Conservation (phyloP, 1,284 basidiomycete species). For the Ustilago shanxiensis region DNA sequence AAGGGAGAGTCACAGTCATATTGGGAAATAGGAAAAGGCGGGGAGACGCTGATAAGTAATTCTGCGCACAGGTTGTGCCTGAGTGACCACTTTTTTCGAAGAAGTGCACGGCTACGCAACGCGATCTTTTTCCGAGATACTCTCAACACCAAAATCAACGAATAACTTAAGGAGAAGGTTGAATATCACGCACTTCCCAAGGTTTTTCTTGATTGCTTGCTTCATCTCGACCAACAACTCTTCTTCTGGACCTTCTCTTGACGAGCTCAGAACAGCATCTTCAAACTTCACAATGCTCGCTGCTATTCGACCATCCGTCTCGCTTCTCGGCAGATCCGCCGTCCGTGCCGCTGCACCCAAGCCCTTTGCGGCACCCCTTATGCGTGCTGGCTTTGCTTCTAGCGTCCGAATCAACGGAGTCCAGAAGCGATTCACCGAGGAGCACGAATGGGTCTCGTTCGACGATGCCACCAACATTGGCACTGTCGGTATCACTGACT, state of each 20-base stretch:
- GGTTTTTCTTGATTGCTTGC: neutral
- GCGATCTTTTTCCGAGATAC: neutral
- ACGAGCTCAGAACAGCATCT: neutral
- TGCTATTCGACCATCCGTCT: slow-evolving; percentile 35
- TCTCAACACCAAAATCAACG: neutral
- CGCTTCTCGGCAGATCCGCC: slow-evolving; percentile 27
- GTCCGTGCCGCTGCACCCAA: slow-evolving; percentile 33
- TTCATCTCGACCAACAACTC: slow-evolving; percentile 14
- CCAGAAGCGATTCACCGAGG: slow-evolving; percentile 75
- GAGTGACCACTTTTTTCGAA: neutral
- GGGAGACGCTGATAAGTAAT: neutral
- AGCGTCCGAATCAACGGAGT: slow-evolving; percentile 33
- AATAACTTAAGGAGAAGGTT: neutral
- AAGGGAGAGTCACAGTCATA: neutral
- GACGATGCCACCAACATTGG: slow-evolving; percentile 85
- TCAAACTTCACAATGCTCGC: slow-evolving; percentile 25
- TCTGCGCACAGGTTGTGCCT: neutral
- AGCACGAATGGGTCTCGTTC: slow-evolving; percentile 89
- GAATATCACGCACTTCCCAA: slow-evolving; percentile 18
- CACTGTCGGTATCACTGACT: slow-evolving; percentile 89
- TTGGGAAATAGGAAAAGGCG: slow-evolving; percentile 1
- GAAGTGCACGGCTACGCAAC: slow-evolving; percentile 1
- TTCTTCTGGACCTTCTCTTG: neutral
- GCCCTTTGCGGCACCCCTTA: slow-evolving; percentile 28
- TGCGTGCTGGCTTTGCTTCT: slow-evolving; percentile 46